Base-by-base conservation (phyloP, 768 basidiomycete species). In the Tricholoma furcatifolium region DNA sequence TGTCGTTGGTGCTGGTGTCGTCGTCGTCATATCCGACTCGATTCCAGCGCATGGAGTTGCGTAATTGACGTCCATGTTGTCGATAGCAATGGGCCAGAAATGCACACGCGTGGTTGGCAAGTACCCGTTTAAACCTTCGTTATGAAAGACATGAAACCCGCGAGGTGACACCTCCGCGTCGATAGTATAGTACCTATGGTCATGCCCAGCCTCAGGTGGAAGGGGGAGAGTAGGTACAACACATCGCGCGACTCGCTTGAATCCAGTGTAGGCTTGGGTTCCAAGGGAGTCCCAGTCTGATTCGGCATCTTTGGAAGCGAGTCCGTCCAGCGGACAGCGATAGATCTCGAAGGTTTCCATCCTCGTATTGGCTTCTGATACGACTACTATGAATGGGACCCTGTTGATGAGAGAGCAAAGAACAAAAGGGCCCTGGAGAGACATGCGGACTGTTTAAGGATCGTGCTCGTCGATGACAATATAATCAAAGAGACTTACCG, bases 361-460 rank as follows among this genome's bases (percentile, higher is more conserved):
- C 18, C 11, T 6, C 15, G 40, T 21, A 17, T 38, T 7, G 23
- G 36, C 17, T 7, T 27, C 42, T 32, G 18, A 20, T 8, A 31
- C 27, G 12, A 3, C n/a, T 17, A 45, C 23, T 1, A 54, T 32
- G 31, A 38, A 43, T 6, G 50, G 53, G 21, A 27, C n/a, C 30
- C n/a, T 35, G 14, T 49, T 18, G 6, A 45, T 34, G 7, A 55
- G 17, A 11, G 48, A 55, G 10, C 42, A 55, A 31, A 14, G 39
- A 12, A 50, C 18, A 5, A 10, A 39, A n/a, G 41, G 7, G n/a
- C 21, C 17, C 48, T 50, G 5, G 14, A 7, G n/a, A 23, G 9
- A 38, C 38, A 34, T 4, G 11, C n/a, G 9, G n/a, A n/a, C n/a
- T n/a, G n/a, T n/a, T n/a, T n/a, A n/a, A n/a, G n/a, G n/a, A 32